Conservation (phyloP, 1,139 yeast species). For the Diutina catenulata region DNA sequence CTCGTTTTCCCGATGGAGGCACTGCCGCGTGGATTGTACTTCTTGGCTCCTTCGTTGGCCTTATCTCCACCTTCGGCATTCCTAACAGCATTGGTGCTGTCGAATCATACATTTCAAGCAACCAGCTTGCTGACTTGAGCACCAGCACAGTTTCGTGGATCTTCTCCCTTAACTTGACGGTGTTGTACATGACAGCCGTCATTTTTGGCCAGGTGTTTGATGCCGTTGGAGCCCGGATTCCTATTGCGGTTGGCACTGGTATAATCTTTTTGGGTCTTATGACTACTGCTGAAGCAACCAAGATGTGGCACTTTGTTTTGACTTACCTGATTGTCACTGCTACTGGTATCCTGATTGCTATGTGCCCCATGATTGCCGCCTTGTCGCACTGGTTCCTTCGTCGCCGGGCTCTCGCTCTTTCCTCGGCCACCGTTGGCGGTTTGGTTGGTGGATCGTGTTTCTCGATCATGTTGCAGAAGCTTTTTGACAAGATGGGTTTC, state of each 20-base stretch:
- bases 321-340: conserved; percentile 50
- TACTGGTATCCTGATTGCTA: conserved; percentile 41
- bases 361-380: conserved; percentile 48
- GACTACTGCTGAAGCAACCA: conserved; percentile 38
- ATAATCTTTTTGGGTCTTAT: conserved; percentile 38
- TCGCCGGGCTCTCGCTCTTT: conserved; percentile 43
- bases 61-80: conserved; percentile 47
- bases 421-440: conserved; percentile 51
- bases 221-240: conserved; percentile 35
- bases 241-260: conserved; percentile 34
- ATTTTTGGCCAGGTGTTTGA: conserved; percentile 56
- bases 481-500: conserved; percentile 39
- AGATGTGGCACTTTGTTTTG: conserved; percentile 47
- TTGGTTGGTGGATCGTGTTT: conserved; percentile 51
- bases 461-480: conserved; percentile 40
- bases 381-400: conserved; percentile 51
- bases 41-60: conserved; percentile 48
- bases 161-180: conserved; percentile 37
- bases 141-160: conserved; percentile 10
- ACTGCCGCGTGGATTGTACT: conserved; percentile 44
- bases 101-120: conserved; percentile 41
- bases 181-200: conserved; percentile 46
- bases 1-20: conserved; percentile 53
- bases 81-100: conserved; percentile 49
- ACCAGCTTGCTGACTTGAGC: conserved; percentile 27